Percentiles rank a stretch among this genome's conserved stretches.
Evolutionary conservation across 208 protist species (phyloP).

Genomic region (Naegleria fowleri): DNA sequence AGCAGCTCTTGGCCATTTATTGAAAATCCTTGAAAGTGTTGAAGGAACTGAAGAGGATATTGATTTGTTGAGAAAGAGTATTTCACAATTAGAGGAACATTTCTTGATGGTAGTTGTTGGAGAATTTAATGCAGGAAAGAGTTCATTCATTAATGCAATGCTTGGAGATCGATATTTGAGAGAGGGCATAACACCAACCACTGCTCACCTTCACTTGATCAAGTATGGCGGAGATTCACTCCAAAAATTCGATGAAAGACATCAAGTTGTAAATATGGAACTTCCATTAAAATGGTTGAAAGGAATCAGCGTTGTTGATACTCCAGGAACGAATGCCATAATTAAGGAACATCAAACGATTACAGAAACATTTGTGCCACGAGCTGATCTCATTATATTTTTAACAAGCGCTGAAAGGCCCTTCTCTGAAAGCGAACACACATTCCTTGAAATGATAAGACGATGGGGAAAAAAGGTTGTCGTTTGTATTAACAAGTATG

Average conservation of each 20-base stretch:
- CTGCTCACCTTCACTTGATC: slow-evolving; percentile 12
- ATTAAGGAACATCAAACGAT: slow-evolving; percentile 32
- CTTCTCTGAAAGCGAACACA: slow-evolving; percentile 24
- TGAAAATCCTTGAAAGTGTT: not conserved
- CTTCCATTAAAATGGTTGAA: slow-evolving; percentile 23
- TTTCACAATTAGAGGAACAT: slow-evolving; percentile 4
- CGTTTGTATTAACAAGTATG: slow-evolving; percentile 10
- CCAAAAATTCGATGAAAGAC: not conserved
- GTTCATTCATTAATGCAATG: slow-evolving; percentile 38
- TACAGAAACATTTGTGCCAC: slow-evolving; percentile 23
- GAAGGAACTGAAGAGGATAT: slow-evolving; percentile 21
- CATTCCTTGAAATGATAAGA: not conserved
- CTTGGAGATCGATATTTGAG: slow-evolving; percentile 29
- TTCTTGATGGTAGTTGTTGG: slow-evolving; percentile 39
- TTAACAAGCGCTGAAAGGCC: slow-evolving; percentile 22
- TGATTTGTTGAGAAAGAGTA: not conserved
- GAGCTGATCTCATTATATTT: slow-evolving; percentile 28
- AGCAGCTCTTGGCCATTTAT: not conserved
- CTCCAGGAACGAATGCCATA: slow-evolving; percentile 41
- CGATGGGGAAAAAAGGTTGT: slow-evolving; percentile 28
- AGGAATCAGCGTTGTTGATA: slow-evolving; percentile 39
- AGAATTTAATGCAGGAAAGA: slow-evolving; percentile 42
- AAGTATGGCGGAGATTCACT: not conserved
- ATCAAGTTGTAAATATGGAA: not conserved
- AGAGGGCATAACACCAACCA: slow-evolving; percentile 27